Base-by-base conservation (phyloP, 805 yeast genomes). In the Dipodascopsis tothii region DNA sequence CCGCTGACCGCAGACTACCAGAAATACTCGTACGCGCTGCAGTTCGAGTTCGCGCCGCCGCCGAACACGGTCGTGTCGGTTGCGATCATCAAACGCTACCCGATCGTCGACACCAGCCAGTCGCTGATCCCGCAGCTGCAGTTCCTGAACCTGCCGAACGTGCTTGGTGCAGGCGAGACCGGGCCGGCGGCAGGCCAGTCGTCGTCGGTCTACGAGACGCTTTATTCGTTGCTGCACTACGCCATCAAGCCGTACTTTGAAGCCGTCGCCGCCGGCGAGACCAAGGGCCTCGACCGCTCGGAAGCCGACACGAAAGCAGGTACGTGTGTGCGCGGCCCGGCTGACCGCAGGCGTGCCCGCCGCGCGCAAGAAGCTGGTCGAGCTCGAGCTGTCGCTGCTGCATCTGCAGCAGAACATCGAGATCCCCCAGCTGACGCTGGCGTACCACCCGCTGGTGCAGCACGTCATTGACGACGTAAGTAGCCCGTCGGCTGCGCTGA, bases 241-340 rank as follows among this genome's bases (percentile, higher is more conserved):
- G 94, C 87, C 1, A 66, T 86, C 19, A 69, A 77, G 0, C 84
- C 92, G 0, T 77, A 79, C 51, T 81, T 87, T 56, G 84, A 83
- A 35, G 68, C 73, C 5, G 59, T 74, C 39, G 52, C 65, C 18
- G 44, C 65, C 18, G 44, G 55, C 17, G 33, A 16, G 21, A 30
- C 28, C 1, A 46, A 33, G 18, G 41, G 38, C 20, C 34, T 35
- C 3, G 41, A 40, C 11, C 35, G 27, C 9, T 28, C 25, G 16
- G 41, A 27, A 16, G 35, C 35, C 35, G 37, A 30, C 3, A 47
- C 18, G 48, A 41, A 3, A 44, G 40, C 27, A 32, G 42, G 41
- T 6, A 11, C 14, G 16, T 5, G 6, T 16, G 39, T 18, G 17
- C 7, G 14, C 14, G 11, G 28, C 21, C 2, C 43, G 11, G 44